A percentile compares a stretch with the other conserved stretches of the same genome.
These are phyloP conservation scores for Hygrophila difformis DNA, from an alignment of 257 asterid genomes.

Conservation along the genomic window DNA sequence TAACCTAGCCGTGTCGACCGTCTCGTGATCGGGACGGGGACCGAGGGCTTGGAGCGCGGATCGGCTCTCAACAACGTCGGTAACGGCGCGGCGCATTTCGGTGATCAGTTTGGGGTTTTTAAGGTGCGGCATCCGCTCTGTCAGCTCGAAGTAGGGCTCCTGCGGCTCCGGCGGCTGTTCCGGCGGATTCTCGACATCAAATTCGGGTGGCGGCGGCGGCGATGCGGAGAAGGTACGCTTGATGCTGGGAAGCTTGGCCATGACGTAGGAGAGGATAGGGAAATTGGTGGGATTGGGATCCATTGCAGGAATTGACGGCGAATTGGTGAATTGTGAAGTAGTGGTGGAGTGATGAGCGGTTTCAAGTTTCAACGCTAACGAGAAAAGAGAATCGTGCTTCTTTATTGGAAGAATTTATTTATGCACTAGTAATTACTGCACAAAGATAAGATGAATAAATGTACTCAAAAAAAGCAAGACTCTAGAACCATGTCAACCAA, in stretches of 20 bases:
- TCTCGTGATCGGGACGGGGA: slow-evolving; percentile 85
- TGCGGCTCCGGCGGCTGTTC: slow-evolving; percentile 17
- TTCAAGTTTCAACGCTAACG: too few relatives aligned
- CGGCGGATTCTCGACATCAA: slow-evolving; percentile 70
- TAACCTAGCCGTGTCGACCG: slow-evolving; percentile 57
- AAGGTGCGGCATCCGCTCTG: slow-evolving; percentile 84
- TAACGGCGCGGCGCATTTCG: slow-evolving; percentile 69
- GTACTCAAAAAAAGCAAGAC: too few relatives aligned
- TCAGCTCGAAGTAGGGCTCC: slow-evolving; percentile 75
- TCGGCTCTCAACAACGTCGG: slow-evolving; percentile 72
- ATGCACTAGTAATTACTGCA: too few relatives aligned
- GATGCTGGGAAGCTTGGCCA: slow-evolving; percentile 55
- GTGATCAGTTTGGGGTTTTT: slow-evolving; percentile 51
- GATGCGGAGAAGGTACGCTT: slow-evolving; percentile 32
- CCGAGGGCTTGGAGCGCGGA: slow-evolving; percentile 59
- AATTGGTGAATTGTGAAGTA: too few relatives aligned
- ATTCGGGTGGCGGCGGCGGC: slow-evolving; percentile 25
- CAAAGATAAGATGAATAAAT: too few relatives aligned
- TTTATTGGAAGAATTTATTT: too few relatives aligned
- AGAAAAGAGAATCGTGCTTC: too few relatives aligned
- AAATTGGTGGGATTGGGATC: slow-evolving; percentile 76
- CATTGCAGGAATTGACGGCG: too few relatives aligned
- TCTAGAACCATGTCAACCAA: too few relatives aligned
- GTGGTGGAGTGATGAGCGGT: too few relatives aligned
- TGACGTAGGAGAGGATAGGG: slow-evolving; percentile 84